Conservation (phyloP, 768 basidiomycete genomes). For the Boletus vinaceobasis region DNA sequence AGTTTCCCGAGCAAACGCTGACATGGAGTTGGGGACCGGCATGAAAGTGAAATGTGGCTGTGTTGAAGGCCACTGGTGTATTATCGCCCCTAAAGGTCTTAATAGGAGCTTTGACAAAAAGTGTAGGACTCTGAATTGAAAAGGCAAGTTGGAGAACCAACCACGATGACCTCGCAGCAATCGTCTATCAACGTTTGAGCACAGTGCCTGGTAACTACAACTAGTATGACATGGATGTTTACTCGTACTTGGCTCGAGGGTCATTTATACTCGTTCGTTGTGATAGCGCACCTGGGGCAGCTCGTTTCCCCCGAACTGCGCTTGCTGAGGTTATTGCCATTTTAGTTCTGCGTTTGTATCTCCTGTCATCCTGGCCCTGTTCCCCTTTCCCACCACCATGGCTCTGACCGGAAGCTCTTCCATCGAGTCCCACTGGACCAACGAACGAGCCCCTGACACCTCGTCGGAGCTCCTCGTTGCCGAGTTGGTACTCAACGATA, state of each 20-base stretch:
- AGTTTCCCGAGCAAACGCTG: constrained; percentile 8
- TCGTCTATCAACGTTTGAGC: background rate
- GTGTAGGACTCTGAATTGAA: background rate
- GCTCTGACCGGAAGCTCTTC: constrained; percentile 5
- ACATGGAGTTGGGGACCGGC: constrained; percentile 8
- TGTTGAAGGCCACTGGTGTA: background rate
- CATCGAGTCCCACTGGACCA: constrained; percentile 8
- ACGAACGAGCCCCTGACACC: constrained; percentile 24
- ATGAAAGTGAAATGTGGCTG: constrained; percentile 6
- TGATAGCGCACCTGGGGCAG: no score
- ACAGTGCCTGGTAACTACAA: no score
- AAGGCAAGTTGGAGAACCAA: background rate
- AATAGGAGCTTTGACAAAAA: background rate
- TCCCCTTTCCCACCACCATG: constrained; percentile 4
- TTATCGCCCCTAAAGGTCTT: background rate
- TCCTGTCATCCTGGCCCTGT: no score
- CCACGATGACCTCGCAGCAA: background rate
- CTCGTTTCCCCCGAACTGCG: no score
- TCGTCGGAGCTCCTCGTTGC: constrained; percentile 40
- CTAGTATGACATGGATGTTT: no score
- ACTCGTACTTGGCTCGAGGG: no score
- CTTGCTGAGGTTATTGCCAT: no score
- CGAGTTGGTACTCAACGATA: constrained; percentile 41
- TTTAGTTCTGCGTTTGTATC: background rate
- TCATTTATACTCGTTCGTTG: no score